Evolutionary conservation across 2,329 filamentous ascomycete genomes (phyloP), one percentile per base, ranked within the genome.

Genomic region (Trichoderma harzianum): DNA sequence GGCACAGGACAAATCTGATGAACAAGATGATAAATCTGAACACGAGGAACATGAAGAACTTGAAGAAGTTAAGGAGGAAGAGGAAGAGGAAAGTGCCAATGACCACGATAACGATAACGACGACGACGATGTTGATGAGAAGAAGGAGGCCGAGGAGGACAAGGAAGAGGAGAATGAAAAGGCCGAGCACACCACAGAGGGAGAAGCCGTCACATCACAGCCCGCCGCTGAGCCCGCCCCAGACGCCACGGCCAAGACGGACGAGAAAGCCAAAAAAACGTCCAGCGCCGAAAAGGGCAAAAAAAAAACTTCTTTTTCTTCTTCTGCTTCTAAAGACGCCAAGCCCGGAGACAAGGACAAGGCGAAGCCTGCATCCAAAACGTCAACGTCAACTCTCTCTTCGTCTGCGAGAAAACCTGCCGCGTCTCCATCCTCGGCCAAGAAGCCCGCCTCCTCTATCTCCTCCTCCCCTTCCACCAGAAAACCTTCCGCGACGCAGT

Each of bases 31-130:
- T 26, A 55, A 24, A n/a, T 30, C 64, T 36, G 57, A 70, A 0
- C 73, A 75, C 4, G 75, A 77, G 4, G 74, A 74, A 12, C 47
- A 76, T 2, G 70, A 73, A 74, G 2, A 77, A 1, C 76, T 79
- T 0, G 76, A 78, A 0, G 76, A 79, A 0, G 76, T 78, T 0
- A 75, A 79, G 1, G 77, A 78, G 0, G 75, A 78, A 0, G 78
- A 79, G 1, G 77, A 79, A 1, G 76, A 79, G 32, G 64, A 36
- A 16, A 55, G 16, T 2, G 77, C 79, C 12, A 74, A 76, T 2
- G 72, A 75, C 1, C 76, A 79, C 14, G 74, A 76, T 3, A 72
- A 76, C 10, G 74, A 76, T 2, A 74, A 77, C 7, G 76, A 78
- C 0, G 76, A 77, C 0, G 74, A 78, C 1, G 75, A 77, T 12